A percentile compares a stretch with the other conserved stretches of the same genome.
Evolutionary conservation across 352 stramenopile species (phyloP).

Genomic region (Albugo laibachii): DNA sequence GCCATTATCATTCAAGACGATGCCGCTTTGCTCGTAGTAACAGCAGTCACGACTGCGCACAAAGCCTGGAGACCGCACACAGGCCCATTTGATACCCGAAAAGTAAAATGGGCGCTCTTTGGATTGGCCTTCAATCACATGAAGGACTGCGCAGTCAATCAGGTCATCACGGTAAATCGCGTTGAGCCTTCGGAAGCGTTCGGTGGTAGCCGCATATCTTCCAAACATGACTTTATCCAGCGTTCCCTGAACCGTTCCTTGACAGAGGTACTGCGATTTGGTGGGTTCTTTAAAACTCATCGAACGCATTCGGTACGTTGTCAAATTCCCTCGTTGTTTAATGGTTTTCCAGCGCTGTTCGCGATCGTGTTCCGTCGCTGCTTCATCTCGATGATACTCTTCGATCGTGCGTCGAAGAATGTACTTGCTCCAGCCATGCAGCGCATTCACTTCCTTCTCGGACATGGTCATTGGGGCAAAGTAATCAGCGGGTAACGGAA

Average conservation of each 20-base stretch:
- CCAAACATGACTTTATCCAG: slow-evolving; percentile 59
- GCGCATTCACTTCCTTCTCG: slow-evolving; percentile 7
- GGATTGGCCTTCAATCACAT: slow-evolving; percentile 31
- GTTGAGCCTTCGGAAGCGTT: slow-evolving; percentile 42
- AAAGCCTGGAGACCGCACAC: slow-evolving; percentile 36
- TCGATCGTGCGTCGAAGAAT: slow-evolving; percentile 48
- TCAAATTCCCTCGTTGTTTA: slow-evolving; percentile 37
- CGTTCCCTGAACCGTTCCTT: slow-evolving; percentile 37
- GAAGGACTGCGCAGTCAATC: slow-evolving; percentile 51
- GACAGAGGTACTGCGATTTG: slow-evolving; percentile 42
- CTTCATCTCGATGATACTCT: slow-evolving; percentile 43
- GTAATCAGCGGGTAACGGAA: too few relatives aligned
- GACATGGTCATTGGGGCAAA: too few relatives aligned
- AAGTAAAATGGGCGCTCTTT: slow-evolving; percentile 36
- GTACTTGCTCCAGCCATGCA: slow-evolving; percentile 40
- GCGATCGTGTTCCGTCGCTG: slow-evolving; percentile 29
- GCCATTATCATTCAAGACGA: slow-evolving; percentile 41
- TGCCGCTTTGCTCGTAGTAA: slow-evolving; percentile 56
- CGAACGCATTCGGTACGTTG: slow-evolving; percentile 31
- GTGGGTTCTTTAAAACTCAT: slow-evolving; percentile 17
- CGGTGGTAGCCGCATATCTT: slow-evolving; percentile 49
- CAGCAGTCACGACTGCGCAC: slow-evolving; percentile 65
- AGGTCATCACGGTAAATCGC: slow-evolving; percentile 57
- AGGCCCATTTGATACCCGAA: slow-evolving; percentile 72
- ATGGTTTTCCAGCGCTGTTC: slow-evolving; percentile 52